Conservation (phyloP, 257 asterid species). For the Solanum okadae region DNA sequence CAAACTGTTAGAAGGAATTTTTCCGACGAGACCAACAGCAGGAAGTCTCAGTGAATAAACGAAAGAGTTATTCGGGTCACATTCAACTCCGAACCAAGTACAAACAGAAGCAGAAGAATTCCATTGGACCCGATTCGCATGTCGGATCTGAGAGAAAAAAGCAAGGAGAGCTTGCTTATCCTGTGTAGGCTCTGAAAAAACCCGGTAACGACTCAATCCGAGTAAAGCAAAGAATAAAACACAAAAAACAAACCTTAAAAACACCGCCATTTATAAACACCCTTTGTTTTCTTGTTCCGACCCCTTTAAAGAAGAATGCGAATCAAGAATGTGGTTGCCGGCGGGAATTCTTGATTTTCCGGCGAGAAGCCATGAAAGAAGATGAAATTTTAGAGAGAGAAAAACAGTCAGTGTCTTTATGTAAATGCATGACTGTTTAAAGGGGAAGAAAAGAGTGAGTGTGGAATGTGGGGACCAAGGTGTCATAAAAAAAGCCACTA, state of each 20-base stretch:
- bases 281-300: background rate
- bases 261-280: background rate
- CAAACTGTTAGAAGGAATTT: constrained; percentile 52
- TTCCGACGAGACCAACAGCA: constrained; percentile 79
- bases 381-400: background rate
- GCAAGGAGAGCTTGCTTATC: constrained; percentile 77
- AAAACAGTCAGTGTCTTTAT: background rate
- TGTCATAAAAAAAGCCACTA: background rate
- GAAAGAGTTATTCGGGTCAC: constrained; percentile 52
- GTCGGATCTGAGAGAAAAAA: constrained; percentile 53
- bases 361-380: background rate
- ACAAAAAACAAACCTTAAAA: background rate
- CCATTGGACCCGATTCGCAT: constrained; percentile 69
- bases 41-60: constrained; percentile 66
- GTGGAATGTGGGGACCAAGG: background rate
- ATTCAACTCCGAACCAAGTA: constrained; percentile 69
- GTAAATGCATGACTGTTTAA: background rate
- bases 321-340: background rate
- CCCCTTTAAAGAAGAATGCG: background rate
- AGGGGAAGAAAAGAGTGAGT: background rate
- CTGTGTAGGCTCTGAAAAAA: constrained; percentile 52
- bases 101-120: constrained; percentile 56
- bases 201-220: constrained; percentile 1
- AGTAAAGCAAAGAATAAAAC: background rate
- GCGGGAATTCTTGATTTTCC: background rate